These are phyloP conservation scores for Backusella sp. DNA, from an alignment of 192 early-diverging fungal species.

Conservation along the genomic window DNA sequence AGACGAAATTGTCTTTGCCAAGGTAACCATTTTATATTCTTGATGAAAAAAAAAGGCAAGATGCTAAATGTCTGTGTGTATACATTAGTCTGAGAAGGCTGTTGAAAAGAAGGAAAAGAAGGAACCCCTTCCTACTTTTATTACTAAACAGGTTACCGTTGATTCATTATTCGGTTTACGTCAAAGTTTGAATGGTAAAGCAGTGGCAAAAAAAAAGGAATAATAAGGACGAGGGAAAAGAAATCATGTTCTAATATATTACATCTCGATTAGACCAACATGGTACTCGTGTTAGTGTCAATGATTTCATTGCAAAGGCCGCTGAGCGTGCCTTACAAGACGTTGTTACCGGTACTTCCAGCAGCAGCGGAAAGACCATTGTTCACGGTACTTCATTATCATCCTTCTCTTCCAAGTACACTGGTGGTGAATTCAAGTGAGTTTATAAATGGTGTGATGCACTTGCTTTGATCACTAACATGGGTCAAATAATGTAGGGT, in stretches of 20 bases:
- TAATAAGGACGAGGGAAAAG: background rate
- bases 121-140: conserved; percentile 44
- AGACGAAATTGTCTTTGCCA: conserved; percentile 36
- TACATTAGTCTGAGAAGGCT: background rate
- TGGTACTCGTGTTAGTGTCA: conserved; percentile 67
- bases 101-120: conserved; percentile 41
- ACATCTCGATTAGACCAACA: conserved; percentile 30
- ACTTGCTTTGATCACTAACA: background rate
- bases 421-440: conserved; percentile 87
- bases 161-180: conserved; percentile 49
- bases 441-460: no score
- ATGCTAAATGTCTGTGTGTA: background rate
- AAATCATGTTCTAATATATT: background rate
- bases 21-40: conserved; percentile 18
- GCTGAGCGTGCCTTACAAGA: conserved; percentile 79
- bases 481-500: conserved; percentile 47
- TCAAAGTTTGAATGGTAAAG: conserved; percentile 43
- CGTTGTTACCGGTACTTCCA: conserved; percentile 74
- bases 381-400: conserved; percentile 9
- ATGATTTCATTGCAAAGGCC: conserved; percentile 96
- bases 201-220: background rate
- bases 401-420: conserved; percentile 51
- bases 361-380: background rate
- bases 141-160: conserved; percentile 45
- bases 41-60: background rate